Percentiles rank a stretch among this genome's conserved stretches.
phyloP scores from a whole-genome alignment of 192 early-diverging fungal genomes.

The Coemansia sp. region DNA sequence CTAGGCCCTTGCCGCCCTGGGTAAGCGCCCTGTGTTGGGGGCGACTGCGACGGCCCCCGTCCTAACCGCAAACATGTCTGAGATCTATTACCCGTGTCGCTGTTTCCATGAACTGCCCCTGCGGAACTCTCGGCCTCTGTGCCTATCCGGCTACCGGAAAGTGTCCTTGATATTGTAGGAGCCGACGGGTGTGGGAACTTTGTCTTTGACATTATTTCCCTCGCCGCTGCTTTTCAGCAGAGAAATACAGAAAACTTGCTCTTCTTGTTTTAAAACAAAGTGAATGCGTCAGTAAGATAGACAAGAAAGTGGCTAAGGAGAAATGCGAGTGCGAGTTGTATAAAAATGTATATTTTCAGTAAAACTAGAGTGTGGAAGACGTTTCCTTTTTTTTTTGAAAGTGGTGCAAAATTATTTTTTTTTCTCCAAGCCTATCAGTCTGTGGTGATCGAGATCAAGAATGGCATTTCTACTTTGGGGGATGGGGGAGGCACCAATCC shows the following conservation, averaged over 20 bases:
- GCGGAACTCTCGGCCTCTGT: not conserved
- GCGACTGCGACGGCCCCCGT: not conserved
- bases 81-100: not conserved
- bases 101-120: not conserved
- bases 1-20: not conserved
- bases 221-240: not conserved
- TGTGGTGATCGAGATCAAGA: not conserved
- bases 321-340: not conserved
- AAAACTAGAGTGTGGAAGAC: not conserved
- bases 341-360: not conserved
- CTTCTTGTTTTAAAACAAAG: not conserved
- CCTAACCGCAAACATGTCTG: not conserved
- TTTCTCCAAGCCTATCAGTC: not conserved
- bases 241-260: not conserved
- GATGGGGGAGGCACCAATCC: not conserved
- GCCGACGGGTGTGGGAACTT: slow-evolving; percentile 53
- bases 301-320: not conserved
- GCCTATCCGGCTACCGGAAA: not conserved
- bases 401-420: not conserved
- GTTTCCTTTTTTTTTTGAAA: not conserved
- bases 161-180: slow-evolving; percentile 39
- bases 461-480: not conserved
- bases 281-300: not conserved
- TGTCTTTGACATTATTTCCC: slow-evolving; percentile 34
- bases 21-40: not conserved